Conservation (phyloP, 768 basidiomycete genomes). For the Nidularia sp. region DNA sequence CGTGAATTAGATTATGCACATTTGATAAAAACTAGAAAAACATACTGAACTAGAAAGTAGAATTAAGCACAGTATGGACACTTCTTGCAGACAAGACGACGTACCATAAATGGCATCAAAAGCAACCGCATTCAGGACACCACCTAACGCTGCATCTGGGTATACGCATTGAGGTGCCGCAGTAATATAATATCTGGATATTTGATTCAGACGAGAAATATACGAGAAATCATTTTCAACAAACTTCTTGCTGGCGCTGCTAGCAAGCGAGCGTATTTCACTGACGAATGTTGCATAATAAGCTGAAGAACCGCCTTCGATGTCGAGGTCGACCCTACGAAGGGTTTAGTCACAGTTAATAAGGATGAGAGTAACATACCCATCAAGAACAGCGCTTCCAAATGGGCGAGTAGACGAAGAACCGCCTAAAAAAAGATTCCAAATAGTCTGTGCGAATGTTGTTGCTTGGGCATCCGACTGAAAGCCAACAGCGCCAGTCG, state of each 20-base stretch:
- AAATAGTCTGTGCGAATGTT: conserved; percentile 62
- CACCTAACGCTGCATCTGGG: conserved; percentile 59
- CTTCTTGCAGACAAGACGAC: conserved; percentile 2
- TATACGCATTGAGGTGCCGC: conserved; percentile 67
- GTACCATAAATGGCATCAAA: conserved; percentile 71
- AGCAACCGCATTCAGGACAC: conserved; percentile 52
- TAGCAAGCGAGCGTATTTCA: conserved; percentile 46
- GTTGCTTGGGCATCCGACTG: conserved; percentile 51
- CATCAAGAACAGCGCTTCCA: conserved; percentile 67
- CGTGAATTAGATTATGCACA: not conserved
- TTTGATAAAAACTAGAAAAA: not conserved
- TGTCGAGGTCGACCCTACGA: conserved; percentile 63
- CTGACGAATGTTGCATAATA: conserved; percentile 54
- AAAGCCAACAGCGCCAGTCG: conserved; percentile 60
- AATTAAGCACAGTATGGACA: not conserved
- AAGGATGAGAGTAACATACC: conserved; percentile 30
- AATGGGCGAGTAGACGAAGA: conserved; percentile 61
- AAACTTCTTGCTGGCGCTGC: conserved; percentile 50
- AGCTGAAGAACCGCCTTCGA: conserved; percentile 58
- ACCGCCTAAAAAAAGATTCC: conserved; percentile 68
- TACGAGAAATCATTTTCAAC: conserved; percentile 1
- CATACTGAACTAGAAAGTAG: conserved; percentile 28
- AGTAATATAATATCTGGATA: conserved; percentile 57
- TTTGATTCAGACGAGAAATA: not conserved
- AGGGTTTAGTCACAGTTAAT: not conserved